Conservation (phyloP, 2,329 filamentous ascomycete genomes). For the Stagonosporopsis vannaccii region DNA sequence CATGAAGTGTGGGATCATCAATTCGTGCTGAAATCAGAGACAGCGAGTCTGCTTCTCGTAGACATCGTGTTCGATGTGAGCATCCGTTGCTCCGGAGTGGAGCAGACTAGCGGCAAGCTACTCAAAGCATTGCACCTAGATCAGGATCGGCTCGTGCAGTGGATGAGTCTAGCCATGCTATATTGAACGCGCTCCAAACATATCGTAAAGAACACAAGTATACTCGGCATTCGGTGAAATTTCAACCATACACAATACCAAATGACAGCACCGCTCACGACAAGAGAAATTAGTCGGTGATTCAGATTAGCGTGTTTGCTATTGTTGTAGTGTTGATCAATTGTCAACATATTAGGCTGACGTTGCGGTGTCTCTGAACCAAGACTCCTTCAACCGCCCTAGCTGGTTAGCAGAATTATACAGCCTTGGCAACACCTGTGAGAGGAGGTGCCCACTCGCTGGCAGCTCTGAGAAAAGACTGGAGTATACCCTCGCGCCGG, state of each 20-base stretch:
- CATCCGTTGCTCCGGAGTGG: conserved; percentile 4
- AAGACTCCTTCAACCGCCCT: conserved; percentile 7
- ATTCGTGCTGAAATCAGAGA: not conserved
- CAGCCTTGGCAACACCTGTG: not conserved
- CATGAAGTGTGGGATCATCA: not conserved
- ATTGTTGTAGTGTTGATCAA: not conserved
- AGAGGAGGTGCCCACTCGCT: not conserved
- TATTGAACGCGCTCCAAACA: not conserved
- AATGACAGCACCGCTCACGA: not conserved
- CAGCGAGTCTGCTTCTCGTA: not conserved
- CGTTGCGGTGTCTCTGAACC: not conserved
- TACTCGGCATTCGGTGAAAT: not conserved
- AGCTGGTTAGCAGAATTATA: not conserved
- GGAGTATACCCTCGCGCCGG: not conserved
- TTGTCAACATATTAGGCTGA: conserved; percentile 4
- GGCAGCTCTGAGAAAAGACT: not conserved
- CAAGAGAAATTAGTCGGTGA: not conserved
- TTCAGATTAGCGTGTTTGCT: conserved; percentile 2
- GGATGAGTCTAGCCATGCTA: not conserved
- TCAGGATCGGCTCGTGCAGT: not conserved
- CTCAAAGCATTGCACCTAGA: not conserved
- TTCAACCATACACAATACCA: not conserved
- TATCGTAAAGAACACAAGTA: not conserved
- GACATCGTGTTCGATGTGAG: not conserved
- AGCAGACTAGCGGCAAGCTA: conserved; percentile 3